These are phyloP conservation scores for Remersonia thermophila DNA, from an alignment of 2,329 filamentous ascomycete genomes.

Conservation along the genomic window DNA sequence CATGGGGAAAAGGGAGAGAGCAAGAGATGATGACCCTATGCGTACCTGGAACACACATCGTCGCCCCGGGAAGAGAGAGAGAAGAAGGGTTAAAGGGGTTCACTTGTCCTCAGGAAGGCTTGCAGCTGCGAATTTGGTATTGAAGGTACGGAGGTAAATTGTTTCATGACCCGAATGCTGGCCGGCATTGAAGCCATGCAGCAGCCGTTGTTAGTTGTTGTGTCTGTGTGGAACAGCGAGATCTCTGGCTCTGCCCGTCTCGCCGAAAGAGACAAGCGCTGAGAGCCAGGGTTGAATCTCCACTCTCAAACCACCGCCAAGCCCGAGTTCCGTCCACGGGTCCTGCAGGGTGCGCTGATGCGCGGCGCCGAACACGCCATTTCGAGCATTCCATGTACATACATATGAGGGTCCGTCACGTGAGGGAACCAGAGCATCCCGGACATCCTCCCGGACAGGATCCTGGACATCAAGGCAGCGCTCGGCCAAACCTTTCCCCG, in stretches of 20 bases:
- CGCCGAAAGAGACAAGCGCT: conserved; percentile 5
- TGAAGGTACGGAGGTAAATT: conserved; percentile 3
- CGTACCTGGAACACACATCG: conserved; percentile 14
- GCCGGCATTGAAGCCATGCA: conserved; percentile 3
- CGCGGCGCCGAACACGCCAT: conserved; percentile 9
- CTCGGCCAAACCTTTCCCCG: no score
- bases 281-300: conserved; percentile 5
- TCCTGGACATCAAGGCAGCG: no score
- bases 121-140: neutral
- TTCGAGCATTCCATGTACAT: no score
- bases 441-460: no score
- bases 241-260: no score
- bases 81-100: conserved; percentile 3
- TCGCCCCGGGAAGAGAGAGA: conserved; percentile 1
- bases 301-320: conserved; percentile 6
- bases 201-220: neutral
- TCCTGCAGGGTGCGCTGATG: conserved; percentile 1
- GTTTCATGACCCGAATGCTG: conserved; percentile 1
- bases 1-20: neutral
- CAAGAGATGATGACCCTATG: conserved; percentile 1
- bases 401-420: conserved; percentile 11
- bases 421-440: conserved; percentile 7
- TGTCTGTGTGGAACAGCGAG: conserved; percentile 4
- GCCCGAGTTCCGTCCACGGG: conserved; percentile 2
- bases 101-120: neutral